Percentiles rank a stretch among this genome's conserved stretches.
Conservation (phyloP, 2,329 filamentous ascomycete genomes). For the Ophiostoma ulmi region DNA sequence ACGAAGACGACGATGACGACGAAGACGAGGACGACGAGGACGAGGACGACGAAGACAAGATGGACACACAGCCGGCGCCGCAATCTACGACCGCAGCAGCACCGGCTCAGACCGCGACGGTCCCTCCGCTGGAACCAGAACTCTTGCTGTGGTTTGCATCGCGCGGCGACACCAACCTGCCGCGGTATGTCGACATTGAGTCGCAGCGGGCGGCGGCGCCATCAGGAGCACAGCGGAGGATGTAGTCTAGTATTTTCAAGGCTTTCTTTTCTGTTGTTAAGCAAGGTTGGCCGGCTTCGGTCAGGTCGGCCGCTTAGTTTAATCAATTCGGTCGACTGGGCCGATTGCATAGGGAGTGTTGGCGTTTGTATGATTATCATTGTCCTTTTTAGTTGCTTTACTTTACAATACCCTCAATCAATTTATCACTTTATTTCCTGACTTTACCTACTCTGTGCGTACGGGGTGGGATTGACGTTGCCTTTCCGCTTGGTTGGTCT, state of each 20-base stretch:
- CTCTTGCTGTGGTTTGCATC: constrained; percentile 45
- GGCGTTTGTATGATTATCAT: neutral
- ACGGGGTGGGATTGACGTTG: neutral
- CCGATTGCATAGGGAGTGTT: neutral
- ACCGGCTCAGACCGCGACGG: constrained; percentile 27
- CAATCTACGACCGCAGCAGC: constrained; percentile 19
- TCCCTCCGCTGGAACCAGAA: constrained; percentile 41
- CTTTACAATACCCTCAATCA: neutral
- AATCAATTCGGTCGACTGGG: neutral
- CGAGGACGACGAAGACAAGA: constrained; percentile 34
- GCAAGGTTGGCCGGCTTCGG: neutral
- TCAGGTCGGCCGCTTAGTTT: too few relatives aligned
- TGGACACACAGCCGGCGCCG: constrained; percentile 22
- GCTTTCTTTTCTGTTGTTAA: neutral
- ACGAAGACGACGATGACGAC: constrained; percentile 52
- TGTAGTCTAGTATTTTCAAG: neutral
- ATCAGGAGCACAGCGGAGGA: constrained; percentile 21
- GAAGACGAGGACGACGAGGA: constrained; percentile 48
- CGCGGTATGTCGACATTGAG: constrained; percentile 41
- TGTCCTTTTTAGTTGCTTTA: neutral
- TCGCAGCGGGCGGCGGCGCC: constrained; percentile 25
- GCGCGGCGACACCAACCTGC: constrained; percentile 43
- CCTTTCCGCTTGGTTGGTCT: neutral
- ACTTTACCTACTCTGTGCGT: too few relatives aligned
- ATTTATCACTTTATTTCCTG: neutral